Base-by-base conservation (phyloP, 306 rosid genomes). In the Sicyos baderoa region DNA sequence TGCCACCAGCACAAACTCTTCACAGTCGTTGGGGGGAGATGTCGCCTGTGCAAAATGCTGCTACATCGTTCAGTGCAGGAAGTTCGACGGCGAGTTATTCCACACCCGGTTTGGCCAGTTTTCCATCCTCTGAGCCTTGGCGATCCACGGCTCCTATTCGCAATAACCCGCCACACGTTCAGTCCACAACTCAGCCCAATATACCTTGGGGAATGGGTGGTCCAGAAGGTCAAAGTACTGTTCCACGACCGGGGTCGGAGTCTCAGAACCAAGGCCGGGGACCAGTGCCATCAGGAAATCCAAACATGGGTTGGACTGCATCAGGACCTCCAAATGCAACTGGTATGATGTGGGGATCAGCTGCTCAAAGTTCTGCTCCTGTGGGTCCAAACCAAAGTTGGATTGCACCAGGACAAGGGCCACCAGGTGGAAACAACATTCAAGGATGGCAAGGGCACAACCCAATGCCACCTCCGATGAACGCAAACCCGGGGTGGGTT, bases 301-400 rank as follows among this genome's bases (percentile, higher is more conserved):
- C 82, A 68, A 94, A 83, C 78, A 54, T 72, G 70, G 74, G 62
- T 60, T 88, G 94, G 94, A 76, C 78, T 71, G 91, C 91, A 73
- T 80, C 79, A n/a, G 68, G 73, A 23, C 94, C 89, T 32, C 81
- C 81, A 63, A 90, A 84, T 66, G 56, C 82, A 77, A 85, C 49
- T 61, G 68, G 83, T 74, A 63, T 72, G 58, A 89, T 82, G 74
- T 86, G 95, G 96, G 84, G 75, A 8, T 45, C 83, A 76, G 78
- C 87, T 9, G 77, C 25, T 48, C 72, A 12, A 66, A 47, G 78
- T 18, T 89, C 84, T 15, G 79, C 74, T 29, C 82, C 93, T 18
- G 89, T 89, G 75, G 90, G 84, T 77, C 40, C 81, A 70, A 83
- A 78, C 75, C 88, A 82, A n/a, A 90, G 82, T 70, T 89, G 97